Percentiles rank a stretch among this genome's conserved stretches.
These are phyloP conservation scores for Typha latifolia DNA, from an alignment of 176 grass and related monocot genomes.

Conservation along the genomic window DNA sequence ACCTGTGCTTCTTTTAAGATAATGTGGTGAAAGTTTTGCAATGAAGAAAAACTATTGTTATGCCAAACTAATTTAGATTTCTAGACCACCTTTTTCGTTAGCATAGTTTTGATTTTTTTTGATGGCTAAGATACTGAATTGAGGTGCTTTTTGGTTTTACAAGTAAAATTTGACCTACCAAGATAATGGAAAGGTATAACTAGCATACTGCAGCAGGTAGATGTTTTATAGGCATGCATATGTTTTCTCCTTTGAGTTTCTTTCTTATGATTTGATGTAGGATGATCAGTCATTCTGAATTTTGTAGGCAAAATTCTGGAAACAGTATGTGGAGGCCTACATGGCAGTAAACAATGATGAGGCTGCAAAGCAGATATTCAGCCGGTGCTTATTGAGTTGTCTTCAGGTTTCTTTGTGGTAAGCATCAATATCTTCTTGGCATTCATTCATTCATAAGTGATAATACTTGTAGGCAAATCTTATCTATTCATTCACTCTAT, in stretches of 20 bases:
- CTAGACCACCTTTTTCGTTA: too few relatives aligned
- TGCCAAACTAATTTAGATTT: too few relatives aligned
- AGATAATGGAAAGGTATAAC: too few relatives aligned
- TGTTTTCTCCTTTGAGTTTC: too few relatives aligned
- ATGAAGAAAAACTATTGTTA: too few relatives aligned
- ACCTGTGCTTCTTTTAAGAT: not conserved
- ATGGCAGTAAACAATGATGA: slow-evolving; percentile 72
- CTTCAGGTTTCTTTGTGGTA: slow-evolving; percentile 87
- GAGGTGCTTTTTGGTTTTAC: too few relatives aligned
- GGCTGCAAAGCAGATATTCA: slow-evolving; percentile 81
- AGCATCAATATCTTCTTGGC: not conserved
- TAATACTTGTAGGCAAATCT: not conserved
- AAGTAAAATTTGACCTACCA: too few relatives aligned
- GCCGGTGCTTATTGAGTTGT: slow-evolving; percentile 81
- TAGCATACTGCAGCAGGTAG: too few relatives aligned
- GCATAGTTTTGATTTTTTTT: too few relatives aligned
- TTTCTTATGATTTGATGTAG: not conserved
- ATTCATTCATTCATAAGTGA: not conserved
- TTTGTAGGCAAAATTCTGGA: slow-evolving; percentile 83
- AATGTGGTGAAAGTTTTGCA: not conserved
- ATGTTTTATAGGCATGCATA: too few relatives aligned
- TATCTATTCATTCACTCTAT: too few relatives aligned
- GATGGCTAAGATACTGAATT: too few relatives aligned
- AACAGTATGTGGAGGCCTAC: slow-evolving; percentile 90
- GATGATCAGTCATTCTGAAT: not conserved